A percentile compares a stretch with the other conserved stretches of the same genome.
phyloP scores from a whole-genome alignment of 2,329 filamentous ascomycete species.

The Pseudophaeomoniella oleicola region DNA sequence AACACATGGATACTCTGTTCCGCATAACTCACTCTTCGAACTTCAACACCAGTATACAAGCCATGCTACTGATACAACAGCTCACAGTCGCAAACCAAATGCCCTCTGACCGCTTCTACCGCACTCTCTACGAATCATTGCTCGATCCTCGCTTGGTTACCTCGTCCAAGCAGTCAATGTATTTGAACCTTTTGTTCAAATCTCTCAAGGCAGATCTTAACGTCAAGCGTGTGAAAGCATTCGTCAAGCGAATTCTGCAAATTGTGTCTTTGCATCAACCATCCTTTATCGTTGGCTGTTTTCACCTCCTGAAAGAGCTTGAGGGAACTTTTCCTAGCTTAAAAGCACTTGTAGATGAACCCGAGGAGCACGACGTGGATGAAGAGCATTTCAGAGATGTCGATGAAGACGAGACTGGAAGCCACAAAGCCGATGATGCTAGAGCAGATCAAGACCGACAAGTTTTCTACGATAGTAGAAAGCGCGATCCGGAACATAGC shows the following conservation, averaged over 20 bases:
- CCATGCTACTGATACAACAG: conserved; percentile 87
- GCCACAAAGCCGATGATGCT: conserved; percentile 12
- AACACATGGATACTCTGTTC: conserved; percentile 87
- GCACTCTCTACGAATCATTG: conserved; percentile 87
- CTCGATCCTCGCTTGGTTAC: conserved; percentile 75
- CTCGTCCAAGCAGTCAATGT: conserved; percentile 90
- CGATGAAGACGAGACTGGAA: conserved; percentile 30
- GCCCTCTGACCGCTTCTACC: conserved; percentile 81
- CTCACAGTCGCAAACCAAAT: conserved; percentile 68
- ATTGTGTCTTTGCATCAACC: conserved; percentile 78
- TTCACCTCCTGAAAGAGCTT: conserved; percentile 77
- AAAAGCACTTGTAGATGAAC: conserved; percentile 60
- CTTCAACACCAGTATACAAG: conserved; percentile 96
- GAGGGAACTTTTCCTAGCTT: conserved; percentile 68
- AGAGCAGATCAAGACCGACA: conserved; percentile 11
- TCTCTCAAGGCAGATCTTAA: conserved; percentile 83
- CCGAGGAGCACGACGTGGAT: conserved; percentile 63
- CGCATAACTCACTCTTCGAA: conserved; percentile 94
- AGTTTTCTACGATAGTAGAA: conserved; percentile 64
- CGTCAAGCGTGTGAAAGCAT: conserved; percentile 82
- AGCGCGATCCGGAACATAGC: conserved; percentile 80
- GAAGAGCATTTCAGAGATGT: conserved; percentile 58
- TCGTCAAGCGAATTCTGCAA: conserved; percentile 85
- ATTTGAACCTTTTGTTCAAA: conserved; percentile 81
- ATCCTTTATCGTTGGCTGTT: conserved; percentile 80